Evolutionary conservation across 2,329 filamentous ascomycete genomes (phyloP).

Genomic region (Didymosphaeria variabile): DNA sequence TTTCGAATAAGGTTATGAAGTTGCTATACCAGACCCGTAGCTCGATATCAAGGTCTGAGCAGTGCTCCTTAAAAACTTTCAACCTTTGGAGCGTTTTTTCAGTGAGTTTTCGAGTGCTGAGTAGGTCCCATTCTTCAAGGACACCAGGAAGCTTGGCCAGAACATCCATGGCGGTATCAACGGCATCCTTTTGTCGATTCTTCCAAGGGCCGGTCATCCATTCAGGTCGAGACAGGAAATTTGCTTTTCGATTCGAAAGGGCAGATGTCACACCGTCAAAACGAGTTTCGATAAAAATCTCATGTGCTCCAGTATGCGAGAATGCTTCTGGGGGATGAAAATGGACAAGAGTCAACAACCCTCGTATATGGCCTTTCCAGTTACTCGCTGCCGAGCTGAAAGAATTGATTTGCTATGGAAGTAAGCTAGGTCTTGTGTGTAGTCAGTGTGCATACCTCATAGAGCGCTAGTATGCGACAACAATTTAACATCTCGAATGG

Average conservation of each 20-base stretch:
- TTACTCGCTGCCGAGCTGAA: constrained; percentile 13
- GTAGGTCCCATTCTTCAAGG: constrained; percentile 20
- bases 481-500: constrained; percentile 15
- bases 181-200: constrained; percentile 10
- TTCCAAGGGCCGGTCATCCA: constrained; percentile 26
- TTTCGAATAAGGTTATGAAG: constrained; percentile 1
- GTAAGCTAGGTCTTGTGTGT: constrained; percentile 3
- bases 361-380: constrained; percentile 24
- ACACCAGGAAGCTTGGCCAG: constrained; percentile 15
- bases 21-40: constrained; percentile 19
- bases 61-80: constrained; percentile 4
- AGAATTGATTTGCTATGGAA: constrained; percentile 19
- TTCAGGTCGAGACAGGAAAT: constrained; percentile 16
- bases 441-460: constrained; percentile 22
- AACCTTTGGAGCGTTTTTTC: background rate
- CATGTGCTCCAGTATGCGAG: constrained; percentile 9
- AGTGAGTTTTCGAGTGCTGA: background rate
- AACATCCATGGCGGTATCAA: constrained; percentile 22
- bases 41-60: constrained; percentile 16
- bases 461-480: constrained; percentile 22
- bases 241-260: constrained; percentile 17
- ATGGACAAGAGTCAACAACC: constrained; percentile 17
- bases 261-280: constrained; percentile 19
- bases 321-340: constrained; percentile 16
- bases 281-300: constrained; percentile 22